These are phyloP conservation scores for Antitrichia curtipendula DNA, from an alignment of 225 moss, liverwort and hornwort species.

Conservation along the genomic window DNA sequence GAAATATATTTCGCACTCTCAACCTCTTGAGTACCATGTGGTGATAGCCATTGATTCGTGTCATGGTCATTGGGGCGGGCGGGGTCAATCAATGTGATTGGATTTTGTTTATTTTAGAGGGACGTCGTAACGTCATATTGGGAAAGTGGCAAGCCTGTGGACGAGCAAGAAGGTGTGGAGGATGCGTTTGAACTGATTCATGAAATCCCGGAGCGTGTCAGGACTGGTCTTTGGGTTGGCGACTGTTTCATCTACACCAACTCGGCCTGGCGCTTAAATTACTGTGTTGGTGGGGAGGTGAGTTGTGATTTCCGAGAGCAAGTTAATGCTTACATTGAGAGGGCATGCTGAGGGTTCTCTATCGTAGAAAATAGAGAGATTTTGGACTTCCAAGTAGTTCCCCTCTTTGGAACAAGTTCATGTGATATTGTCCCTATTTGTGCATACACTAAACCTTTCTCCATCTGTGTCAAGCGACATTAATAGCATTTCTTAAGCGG, in stretches of 20 bases:
- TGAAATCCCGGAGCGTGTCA: constrained; percentile 76
- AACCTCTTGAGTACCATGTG: background rate
- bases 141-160: constrained; percentile 77
- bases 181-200: constrained; percentile 94
- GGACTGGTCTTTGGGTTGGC: constrained; percentile 87
- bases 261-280: constrained; percentile 83
- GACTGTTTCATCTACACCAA: constrained; percentile 96
- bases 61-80: background rate
- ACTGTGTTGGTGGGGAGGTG: constrained; percentile 94
- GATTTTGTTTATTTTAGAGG: constrained; percentile 24
- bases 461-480: background rate
- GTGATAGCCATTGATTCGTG: too few relatives aligned
- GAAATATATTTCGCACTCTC: background rate
- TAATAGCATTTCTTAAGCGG: too few relatives aligned
- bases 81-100: background rate
- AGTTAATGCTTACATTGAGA: background rate
- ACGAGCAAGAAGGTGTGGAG: constrained; percentile 86
- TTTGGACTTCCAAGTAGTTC: background rate
- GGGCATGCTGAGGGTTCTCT: background rate
- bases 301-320: constrained; percentile 8
- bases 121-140: constrained; percentile 59
- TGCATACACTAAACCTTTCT: background rate
- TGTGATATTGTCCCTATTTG: background rate
- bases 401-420: background rate
- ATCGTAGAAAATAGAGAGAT: background rate